Base-by-base conservation (phyloP, 2,329 filamentous ascomycete genomes). In the Intubia oerlemansii region DNA sequence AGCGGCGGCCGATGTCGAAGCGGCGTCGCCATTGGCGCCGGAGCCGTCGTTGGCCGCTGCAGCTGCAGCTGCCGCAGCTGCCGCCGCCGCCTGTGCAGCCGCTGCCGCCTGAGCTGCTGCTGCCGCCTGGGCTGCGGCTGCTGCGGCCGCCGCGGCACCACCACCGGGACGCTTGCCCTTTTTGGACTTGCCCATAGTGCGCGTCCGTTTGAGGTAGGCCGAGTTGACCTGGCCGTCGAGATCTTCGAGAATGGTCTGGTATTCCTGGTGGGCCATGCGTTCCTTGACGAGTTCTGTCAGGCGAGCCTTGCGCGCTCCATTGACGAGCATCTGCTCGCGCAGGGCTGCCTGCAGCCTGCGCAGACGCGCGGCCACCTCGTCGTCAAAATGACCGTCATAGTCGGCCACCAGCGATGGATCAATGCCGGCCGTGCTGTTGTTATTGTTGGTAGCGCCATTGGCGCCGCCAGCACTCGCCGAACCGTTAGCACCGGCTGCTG, bases 251-350 rank as follows among this genome's bases (percentile, higher is more conserved):
- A 98, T 98, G 32, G 82, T 93, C 48, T 75, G 77, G 56, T 92
- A 98, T 48, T 98, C 88, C 46, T 98, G 88, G 52, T 88, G 74
- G 0, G 88, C 88, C 68, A 98, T 85, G 38, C 81, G 73, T 47
- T 92, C 84, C 41, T 82, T 77, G 7, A 88, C 80, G 17, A 93
- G 62, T 21, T 93, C 84, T 2, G 80, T 70, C 9, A 98, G 59
- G 3, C 84, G 69, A 6, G 80, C 63, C 51, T 95, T 95, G 36
- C 82, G 76, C 5, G 85, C 81, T 22, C 84, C 85, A 47, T 98
- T 98, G 49, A 78, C 57, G 32, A 91, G 68, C 47, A 78, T 77
- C 45, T 88, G 75, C 34, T 82, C 71, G 39, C 80, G 76, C 3
- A 98, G 63, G 29, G 80, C 73, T 29, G 66, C 60, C 45, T 98